phyloP scores from a whole-genome alignment of 176 grass and related monocot genomes.

The Phyllostachys edulis region DNA sequence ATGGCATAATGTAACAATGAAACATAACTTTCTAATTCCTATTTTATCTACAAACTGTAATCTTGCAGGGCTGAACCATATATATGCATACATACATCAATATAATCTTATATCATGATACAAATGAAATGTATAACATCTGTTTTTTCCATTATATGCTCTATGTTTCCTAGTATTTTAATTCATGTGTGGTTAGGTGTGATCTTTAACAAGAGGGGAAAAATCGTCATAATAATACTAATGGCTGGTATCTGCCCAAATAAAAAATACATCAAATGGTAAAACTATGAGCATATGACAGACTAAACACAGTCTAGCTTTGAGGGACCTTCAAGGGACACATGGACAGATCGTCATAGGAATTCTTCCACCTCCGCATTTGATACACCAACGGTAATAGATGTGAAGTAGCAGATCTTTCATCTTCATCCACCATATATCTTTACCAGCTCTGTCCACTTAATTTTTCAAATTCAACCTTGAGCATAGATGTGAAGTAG shows the following conservation, averaged over 20 bases:
- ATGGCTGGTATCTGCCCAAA: not conserved
- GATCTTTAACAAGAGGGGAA: not conserved
- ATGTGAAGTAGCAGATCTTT: not conserved
- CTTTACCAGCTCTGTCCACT: not conserved
- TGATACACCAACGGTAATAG: not conserved
- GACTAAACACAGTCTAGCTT: not conserved
- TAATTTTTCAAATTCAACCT: slow-evolving; percentile 27
- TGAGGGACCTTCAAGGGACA: not conserved
- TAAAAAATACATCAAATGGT: not conserved
- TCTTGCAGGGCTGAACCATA: not conserved
- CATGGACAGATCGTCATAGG: not conserved
- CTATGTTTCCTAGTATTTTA: not conserved
- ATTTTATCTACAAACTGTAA: not conserved
- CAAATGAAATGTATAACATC: not conserved
- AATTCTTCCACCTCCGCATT: not conserved
- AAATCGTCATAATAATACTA: not conserved
- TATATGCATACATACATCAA: not conserved
- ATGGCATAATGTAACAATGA: slow-evolving; percentile 8
- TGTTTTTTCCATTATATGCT: not conserved
- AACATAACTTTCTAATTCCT: not conserved
- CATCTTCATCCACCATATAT: not conserved
- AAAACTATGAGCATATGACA: not conserved
- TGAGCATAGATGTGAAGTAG: not conserved
- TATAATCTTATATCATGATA: not conserved
- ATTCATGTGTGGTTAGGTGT: not conserved